Percentiles rank a stretch among this genome's conserved stretches.
These are phyloP conservation scores for Lanmaoa pseudosensibilis DNA, from an alignment of 768 basidiomycete genomes.

Conservation along the genomic window DNA sequence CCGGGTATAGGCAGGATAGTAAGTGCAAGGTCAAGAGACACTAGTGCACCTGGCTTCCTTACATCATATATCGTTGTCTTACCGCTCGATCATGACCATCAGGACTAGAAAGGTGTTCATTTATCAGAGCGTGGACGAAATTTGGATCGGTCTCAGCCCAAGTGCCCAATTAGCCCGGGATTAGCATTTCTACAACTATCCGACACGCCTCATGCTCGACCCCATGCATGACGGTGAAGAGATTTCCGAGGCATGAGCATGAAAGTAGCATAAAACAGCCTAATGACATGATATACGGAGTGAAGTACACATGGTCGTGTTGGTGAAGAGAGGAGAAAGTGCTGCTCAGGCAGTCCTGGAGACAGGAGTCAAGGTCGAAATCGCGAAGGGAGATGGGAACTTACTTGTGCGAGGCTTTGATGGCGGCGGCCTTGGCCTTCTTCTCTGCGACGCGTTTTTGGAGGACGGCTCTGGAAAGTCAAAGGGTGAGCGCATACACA, in stretches of 20 bases:
- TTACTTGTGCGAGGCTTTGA: slow-evolving; percentile 81
- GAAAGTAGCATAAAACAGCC: slow-evolving; percentile 21
- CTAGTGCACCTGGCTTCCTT: too few relatives aligned
- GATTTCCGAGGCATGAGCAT: slow-evolving; percentile 9
- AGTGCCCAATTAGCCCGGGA: background rate
- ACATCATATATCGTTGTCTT: too few relatives aligned
- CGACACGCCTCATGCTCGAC: background rate
- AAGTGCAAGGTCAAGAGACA: too few relatives aligned
- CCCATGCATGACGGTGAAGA: background rate
- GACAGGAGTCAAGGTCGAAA: background rate
- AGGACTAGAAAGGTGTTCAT: too few relatives aligned
- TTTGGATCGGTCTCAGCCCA: background rate
- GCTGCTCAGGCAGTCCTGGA: slow-evolving; percentile 24
- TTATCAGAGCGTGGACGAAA: background rate
- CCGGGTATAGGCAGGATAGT: too few relatives aligned
- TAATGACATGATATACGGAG: slow-evolving; percentile 25
- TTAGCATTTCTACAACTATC: background rate
- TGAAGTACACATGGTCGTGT: slow-evolving; percentile 18
- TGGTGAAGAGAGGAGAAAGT: background rate
- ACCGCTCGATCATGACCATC: too few relatives aligned
- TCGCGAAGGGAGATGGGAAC: slow-evolving; percentile 11
- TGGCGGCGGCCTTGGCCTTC: slow-evolving; percentile 86
- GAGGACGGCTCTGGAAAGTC: slow-evolving; percentile 54
- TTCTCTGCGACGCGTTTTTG: slow-evolving; percentile 91
- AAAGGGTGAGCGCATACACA: background rate